Evolutionary conservation across 805 yeast species (phyloP), one percentile per base, ranked within the genome.

Genomic region (Ogataea dorogensis): DNA sequence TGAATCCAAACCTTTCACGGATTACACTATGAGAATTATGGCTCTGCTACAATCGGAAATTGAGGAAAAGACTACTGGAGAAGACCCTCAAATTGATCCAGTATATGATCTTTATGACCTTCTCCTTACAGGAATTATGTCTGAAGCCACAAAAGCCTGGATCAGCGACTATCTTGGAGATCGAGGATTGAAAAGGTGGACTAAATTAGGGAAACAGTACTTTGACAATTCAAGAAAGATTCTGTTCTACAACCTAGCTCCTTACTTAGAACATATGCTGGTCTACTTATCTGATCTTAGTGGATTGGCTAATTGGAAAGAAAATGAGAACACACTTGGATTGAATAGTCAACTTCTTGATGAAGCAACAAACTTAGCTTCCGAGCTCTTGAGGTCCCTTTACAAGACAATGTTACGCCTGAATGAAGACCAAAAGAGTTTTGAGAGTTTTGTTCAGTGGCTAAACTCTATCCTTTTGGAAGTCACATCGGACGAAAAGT

Each of bases 151-250:
- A 2, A 70, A 68, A 40, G 78, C 75, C 38, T 83, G 79, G 78
- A 61, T 84, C 51, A 68, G 74, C 15, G 79, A 80, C 46, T 75
- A 78, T 31, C 61, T 83, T 21, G 88, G 86, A 0, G 87, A 81
- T 43, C 63, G 83, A 43, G 85, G 85, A 18, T 54, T 75, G 13
- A 75, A 72, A 43, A 65, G 75, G 45, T 73, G 86, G 73, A 59
- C 61, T 2, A 70, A 67, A 34, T 33, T 70, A 12, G 81, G 83
- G 0, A 68, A 66, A 22, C 56, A 66, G 2, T 63, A 71, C 10
- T 80, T 73, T 49, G 81, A 79, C 27, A 61, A 61, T 28, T 58
- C 72, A 0, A 59, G 78, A 36, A 71, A 75, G 37, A 55, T 64
- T 0, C 45, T 76, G 1, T 71, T 73, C 37, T 64, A 73, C 26